Percentiles rank a stretch among this genome's conserved stretches.
Conservation (phyloP, 23 red algal genomes). For the Cyanidiococcus yangmingshanensis region DNA sequence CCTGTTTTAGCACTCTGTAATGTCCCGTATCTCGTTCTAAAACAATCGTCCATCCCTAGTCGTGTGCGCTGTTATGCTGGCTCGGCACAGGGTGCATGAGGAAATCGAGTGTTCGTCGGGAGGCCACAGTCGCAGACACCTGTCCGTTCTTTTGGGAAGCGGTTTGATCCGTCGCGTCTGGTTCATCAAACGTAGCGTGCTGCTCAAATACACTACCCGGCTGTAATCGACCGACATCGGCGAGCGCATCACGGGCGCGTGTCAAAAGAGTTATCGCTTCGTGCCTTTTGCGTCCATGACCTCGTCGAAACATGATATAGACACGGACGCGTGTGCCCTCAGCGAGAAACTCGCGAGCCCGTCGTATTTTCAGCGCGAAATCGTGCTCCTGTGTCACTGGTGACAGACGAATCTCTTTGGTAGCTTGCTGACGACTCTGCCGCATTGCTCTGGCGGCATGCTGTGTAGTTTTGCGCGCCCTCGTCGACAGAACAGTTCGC, state of each 20-base stretch:
- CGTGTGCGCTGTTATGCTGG: too few species aligned
- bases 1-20: too few species aligned
- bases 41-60: too few species aligned
- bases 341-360: constrained; percentile 44
- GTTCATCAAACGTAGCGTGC: too few species aligned
- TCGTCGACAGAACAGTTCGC: background rate
- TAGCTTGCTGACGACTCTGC: background rate
- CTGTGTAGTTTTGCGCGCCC: background rate
- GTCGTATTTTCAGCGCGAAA: constrained; percentile 46
- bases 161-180: too few species aligned
- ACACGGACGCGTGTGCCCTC: constrained; percentile 49
- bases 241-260: background rate
- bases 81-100: background rate
- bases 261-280: constrained; percentile 29
- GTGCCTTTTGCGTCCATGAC: constrained; percentile 33
- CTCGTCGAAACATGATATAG: constrained; percentile 50
- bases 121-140: too few species aligned
- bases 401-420: constrained; percentile 60
- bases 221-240: background rate
- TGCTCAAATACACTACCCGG: background rate
- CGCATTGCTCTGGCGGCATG: background rate
- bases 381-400: constrained; percentile 49
- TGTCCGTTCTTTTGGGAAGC: too few species aligned
- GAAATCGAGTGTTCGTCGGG: constrained; percentile 1
- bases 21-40: too few species aligned